phyloP scores from a whole-genome alignment of 1,284 basidiomycete genomes.

The Pulveroboletus sp. region DNA sequence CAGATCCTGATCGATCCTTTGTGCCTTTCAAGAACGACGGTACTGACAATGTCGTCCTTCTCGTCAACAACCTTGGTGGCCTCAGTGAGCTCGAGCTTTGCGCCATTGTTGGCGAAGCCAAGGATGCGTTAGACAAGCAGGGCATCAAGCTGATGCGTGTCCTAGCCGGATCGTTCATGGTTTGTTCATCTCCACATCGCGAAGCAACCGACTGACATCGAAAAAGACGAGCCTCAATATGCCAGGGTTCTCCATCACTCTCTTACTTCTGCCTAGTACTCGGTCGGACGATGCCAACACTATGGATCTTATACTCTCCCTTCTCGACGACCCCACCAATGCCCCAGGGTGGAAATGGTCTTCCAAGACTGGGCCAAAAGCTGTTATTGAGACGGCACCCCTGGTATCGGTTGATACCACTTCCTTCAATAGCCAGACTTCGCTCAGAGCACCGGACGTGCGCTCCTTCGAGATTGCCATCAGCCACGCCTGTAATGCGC shows the following conservation, averaged over 20 bases:
- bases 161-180: slow-evolving; percentile 83
- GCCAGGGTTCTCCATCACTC: slow-evolving; percentile 90
- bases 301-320: slow-evolving; percentile 57
- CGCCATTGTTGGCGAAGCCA: slow-evolving; percentile 63
- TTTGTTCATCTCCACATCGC: slow-evolving; percentile 28
- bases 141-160: slow-evolving; percentile 62
- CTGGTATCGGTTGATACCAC: slow-evolving; percentile 18
- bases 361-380: slow-evolving; percentile 37
- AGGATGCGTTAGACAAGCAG: slow-evolving; percentile 49
- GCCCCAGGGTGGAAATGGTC: slow-evolving; percentile 86
- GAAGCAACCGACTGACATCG: slow-evolving; percentile 2
- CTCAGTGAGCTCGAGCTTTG: slow-evolving; percentile 84
- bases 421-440: slow-evolving; percentile 12
- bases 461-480: slow-evolving; percentile 55
- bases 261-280: slow-evolving; percentile 70
- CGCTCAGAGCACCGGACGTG: slow-evolving; percentile 42
- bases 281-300: slow-evolving; percentile 37
- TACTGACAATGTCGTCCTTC: slow-evolving; percentile 60
- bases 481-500: slow-evolving; percentile 60
- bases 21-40: slow-evolving; percentile 71
- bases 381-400: slow-evolving; percentile 20
- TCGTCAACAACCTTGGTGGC: slow-evolving; percentile 83
- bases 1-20: slow-evolving; percentile 83
- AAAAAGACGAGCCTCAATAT: slow-evolving; percentile 85
- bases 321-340: slow-evolving; percentile 73